Conservation (phyloP, 2,329 filamentous ascomycete genomes). For the Phyllosticta citribraziliensis region DNA sequence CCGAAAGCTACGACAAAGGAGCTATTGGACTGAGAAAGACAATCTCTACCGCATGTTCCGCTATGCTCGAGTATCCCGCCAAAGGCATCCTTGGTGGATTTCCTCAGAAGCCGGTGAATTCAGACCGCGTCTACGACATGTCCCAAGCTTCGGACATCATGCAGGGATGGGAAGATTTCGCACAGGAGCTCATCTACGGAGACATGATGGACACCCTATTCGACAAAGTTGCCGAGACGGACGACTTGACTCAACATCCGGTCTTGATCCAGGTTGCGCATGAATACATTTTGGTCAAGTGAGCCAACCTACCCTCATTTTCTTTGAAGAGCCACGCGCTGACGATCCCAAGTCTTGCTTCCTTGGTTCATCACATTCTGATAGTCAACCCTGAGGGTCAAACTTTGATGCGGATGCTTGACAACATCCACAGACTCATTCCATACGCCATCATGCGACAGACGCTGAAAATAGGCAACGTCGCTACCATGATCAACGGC, state of each 20-base stretch:
- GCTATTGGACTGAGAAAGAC: constrained; percentile 65
- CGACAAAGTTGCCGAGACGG: constrained; percentile 48
- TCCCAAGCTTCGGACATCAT: constrained; percentile 50
- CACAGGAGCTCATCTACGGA: constrained; percentile 59
- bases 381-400: constrained; percentile 66
- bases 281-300: constrained; percentile 64
- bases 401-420: constrained; percentile 60
- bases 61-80: constrained; percentile 58
- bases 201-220: constrained; percentile 57
- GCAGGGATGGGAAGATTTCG: constrained; percentile 56
- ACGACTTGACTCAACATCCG: constrained; percentile 55
- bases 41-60: constrained; percentile 60
- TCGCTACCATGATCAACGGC: constrained; percentile 69
- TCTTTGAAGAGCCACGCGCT: neutral
- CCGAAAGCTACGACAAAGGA: constrained; percentile 75
- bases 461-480: constrained; percentile 66
- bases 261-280: constrained; percentile 53
- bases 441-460: constrained; percentile 65
- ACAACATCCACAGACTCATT: constrained; percentile 59
- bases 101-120: constrained; percentile 26
- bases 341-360: constrained; percentile 49
- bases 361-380: constrained; percentile 63
- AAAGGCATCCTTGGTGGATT: constrained; percentile 57
- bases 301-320: constrained; percentile 21
- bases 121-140: constrained; percentile 44